Conservation (phyloP, 148 eudicot genomes). For the Arbutus unedo region DNA sequence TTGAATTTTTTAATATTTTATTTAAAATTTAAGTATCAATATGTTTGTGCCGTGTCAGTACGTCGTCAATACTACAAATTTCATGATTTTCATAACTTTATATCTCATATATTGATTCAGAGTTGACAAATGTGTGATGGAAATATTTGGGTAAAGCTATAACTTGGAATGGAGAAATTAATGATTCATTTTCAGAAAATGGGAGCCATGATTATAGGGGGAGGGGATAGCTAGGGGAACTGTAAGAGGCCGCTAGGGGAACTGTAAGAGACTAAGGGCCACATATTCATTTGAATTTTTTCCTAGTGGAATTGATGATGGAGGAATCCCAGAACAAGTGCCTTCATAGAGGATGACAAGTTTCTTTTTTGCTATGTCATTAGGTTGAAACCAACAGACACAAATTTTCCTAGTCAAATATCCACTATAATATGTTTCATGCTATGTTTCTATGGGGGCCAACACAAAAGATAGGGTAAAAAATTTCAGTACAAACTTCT, state of each 20-base stretch:
- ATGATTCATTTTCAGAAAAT: neutral
- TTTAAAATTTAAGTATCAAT: neutral
- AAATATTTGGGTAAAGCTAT: neutral
- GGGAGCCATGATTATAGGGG: slow-evolving; percentile 9
- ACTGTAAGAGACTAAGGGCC: neutral
- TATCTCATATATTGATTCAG: neutral
- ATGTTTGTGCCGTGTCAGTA: neutral
- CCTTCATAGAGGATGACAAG: slow-evolving; percentile 4
- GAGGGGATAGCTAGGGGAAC: neutral
- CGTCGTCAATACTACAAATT: neutral
- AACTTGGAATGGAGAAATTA: neutral
- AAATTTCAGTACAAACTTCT: too few relatives aligned
- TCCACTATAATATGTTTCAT: neutral
- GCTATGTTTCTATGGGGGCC: neutral
- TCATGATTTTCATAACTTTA: neutral
- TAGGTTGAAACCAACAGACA: neutral
- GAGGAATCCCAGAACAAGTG: slow-evolving; percentile 8
- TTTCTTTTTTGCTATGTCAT: neutral
- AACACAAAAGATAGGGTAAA: too few relatives aligned
- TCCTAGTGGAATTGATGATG: neutral
- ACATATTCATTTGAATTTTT: neutral
- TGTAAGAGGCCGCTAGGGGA: neutral
- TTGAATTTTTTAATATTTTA: neutral
- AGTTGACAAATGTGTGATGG: neutral
- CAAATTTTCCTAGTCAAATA: neutral